Base-by-base conservation (phyloP, 1,139 yeast genomes). In the Scheffersomyces cryptocercus region DNA sequence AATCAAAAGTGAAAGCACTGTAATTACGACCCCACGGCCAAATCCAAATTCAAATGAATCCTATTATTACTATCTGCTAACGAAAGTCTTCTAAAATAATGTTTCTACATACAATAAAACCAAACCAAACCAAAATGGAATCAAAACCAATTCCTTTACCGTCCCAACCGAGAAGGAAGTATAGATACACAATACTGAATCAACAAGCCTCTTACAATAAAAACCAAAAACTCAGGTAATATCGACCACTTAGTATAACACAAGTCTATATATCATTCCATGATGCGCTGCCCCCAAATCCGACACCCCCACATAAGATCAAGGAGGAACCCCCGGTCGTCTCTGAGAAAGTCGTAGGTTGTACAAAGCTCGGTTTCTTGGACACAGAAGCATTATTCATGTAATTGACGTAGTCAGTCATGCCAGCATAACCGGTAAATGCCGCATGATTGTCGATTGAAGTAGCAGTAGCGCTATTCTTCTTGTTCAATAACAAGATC, bases 251-350 rank as follows among this genome's bases (percentile, higher is more conserved):
- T 14, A 31, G 24, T 31, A 13, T 31, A 31, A 35, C 24, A 24
- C 28, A 28, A 36, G 34, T 30, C 41, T 46, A 50, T 41, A 47
- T 43, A 37, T 51, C 54, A 41, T 54, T 64, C 72, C 74, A 65
- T 38, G 61, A 58, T 37, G 65, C 61, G 42, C 55, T 39, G 28
- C 58, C 58, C 1, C 64, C 67, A 39, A 52, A 51, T 3, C 59
- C 58, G 6, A 52, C 55, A 10, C 65, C 66, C 1, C 70, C 70
- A 46, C 70, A 67, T 50, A 66, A 50, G 1, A 67, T 58, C 30
- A 65, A 53, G 7, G 70, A 65, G 12, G 53, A 50, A 14, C 44
- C 42, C 2, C 53, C 52, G 13, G 48, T 45, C 16, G 50, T 47
- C 26, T 52, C 56, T 2, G 55, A 51, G 35, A 52, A 47, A 4